Base-by-base conservation (phyloP, 1,139 yeast genomes). In the Protomyces pachydermus region DNA sequence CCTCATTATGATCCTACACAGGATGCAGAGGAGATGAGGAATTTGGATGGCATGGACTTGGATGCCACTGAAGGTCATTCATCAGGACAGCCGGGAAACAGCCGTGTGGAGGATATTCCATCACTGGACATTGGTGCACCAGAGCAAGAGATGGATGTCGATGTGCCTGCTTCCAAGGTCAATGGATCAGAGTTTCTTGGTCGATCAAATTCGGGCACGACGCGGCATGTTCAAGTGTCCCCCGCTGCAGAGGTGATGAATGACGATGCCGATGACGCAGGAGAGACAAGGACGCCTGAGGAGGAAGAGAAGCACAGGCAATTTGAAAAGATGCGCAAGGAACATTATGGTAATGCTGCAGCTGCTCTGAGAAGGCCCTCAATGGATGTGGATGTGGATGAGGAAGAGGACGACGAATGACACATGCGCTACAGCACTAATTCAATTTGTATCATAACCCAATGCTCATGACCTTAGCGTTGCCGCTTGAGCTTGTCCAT, bases 1-100 rank as follows among this genome's bases (percentile, higher is more conserved):
- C 96, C 96, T 23, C 96, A 97, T 0, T 88, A 89, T 54, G 88
- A 89, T 70, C 95, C 95, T 2, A 82, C 84, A 12, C 97, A 91
- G 70, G 95, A 91, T 73, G 93, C 86, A 50, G 86, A 81, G 10
- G 87, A 74, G 12, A 73, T 80, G 42, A 82, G 79, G 18, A 79
- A 75, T 46, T 80, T 84, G 67, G 75, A 80, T 16, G 72, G 85
- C 25, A 87, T 82, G 68, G 82, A 86, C 2, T 80, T 79, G 61
- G 74, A 72, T 16, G 70, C 67, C 25, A 45, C 50, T 9, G 23
- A 56, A 32, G 32, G 32, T 28, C 8, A 6, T 28, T 28, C 32
- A 28, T 5, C 32, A 28, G 8, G 32, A 5, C 32, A 6, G 32
- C 8, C 32, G 32, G 42, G 42, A 12, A 56, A 60, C 10, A 42